Conservation (phyloP, 768 basidiomycete genomes). For the Thelephora aurantiotincta region DNA sequence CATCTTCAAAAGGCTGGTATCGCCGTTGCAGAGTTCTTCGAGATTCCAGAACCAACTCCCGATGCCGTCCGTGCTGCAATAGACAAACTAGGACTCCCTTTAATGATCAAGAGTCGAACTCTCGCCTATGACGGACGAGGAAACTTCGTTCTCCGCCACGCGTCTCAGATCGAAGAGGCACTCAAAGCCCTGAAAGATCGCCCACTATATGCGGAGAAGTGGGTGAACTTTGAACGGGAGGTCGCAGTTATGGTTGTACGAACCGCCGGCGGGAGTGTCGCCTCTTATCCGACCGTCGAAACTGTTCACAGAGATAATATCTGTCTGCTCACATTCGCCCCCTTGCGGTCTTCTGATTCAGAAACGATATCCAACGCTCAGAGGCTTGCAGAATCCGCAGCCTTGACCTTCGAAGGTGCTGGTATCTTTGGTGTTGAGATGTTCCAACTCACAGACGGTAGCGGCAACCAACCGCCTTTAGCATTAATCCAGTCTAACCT, state of each 20-base stretch:
- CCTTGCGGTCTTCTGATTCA: conserved; percentile 50
- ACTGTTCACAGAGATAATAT: conserved; percentile 91
- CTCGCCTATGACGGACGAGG: conserved; percentile 94
- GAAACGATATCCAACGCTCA: conserved; percentile 46
- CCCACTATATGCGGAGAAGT: conserved; percentile 86
- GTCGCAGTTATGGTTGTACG: conserved; percentile 97
- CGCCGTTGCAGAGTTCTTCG: conserved; percentile 44
- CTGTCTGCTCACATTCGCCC: conserved; percentile 86
- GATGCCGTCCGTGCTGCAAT: conserved; percentile 40
- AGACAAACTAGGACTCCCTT: conserved; percentile 56
- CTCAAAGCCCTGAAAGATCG: conserved; percentile 49
- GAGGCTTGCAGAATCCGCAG: conserved; percentile 64
- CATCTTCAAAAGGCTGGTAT: conserved; percentile 36
- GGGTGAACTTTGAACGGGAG: conserved; percentile 80
- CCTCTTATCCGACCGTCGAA: conserved; percentile 85
- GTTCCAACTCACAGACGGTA: conserved; percentile 86
- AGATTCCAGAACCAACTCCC: conserved; percentile 34
- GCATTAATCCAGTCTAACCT: not conserved
- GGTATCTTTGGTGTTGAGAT: conserved; percentile 98
- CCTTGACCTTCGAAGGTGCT: conserved; percentile 69
- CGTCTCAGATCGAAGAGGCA: conserved; percentile 34
- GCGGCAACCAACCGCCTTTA: not conserved
- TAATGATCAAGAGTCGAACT: conserved; percentile 95
- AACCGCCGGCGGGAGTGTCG: conserved; percentile 53
- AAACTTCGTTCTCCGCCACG: conserved; percentile 61